A percentile compares a stretch with the other conserved stretches of the same genome.
phyloP scores from a whole-genome alignment of 179 eudicot species.

The Carnegiea gigantea region DNA sequence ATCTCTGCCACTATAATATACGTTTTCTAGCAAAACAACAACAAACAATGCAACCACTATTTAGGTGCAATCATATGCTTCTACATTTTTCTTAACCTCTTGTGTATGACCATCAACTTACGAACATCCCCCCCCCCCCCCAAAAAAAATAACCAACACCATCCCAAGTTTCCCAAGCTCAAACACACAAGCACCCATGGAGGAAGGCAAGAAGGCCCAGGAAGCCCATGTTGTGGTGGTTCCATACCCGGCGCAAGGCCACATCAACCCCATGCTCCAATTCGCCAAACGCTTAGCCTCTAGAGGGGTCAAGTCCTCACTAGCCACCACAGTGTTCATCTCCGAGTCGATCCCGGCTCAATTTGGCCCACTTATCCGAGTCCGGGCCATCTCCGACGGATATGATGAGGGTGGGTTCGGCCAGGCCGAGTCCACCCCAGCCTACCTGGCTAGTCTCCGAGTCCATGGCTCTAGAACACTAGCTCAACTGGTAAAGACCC shows the following conservation, averaged over 20 bases:
- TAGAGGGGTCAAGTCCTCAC: slow-evolving; percentile 34
- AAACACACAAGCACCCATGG: slow-evolving; percentile 9
- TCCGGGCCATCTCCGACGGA: slow-evolving; percentile 45
- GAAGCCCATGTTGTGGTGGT: slow-evolving; percentile 32
- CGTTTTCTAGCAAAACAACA: too few relatives aligned
- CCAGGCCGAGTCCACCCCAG: slow-evolving; percentile 26
- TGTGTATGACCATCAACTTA: too few relatives aligned
- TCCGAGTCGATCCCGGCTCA: slow-evolving; percentile 24
- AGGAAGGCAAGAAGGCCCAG: neutral
- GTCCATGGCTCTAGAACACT: slow-evolving; percentile 27
- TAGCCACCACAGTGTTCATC: slow-evolving; percentile 28
- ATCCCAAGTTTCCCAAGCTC: neutral
- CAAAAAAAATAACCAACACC: neutral
- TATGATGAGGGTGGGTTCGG: slow-evolving; percentile 35
- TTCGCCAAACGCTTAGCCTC: slow-evolving; percentile 42
- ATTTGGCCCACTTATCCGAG: slow-evolving; percentile 25
- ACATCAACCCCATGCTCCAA: slow-evolving; percentile 50
- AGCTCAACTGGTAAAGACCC: slow-evolving; percentile 23
- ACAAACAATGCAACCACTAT: too few relatives aligned
- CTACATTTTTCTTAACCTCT: too few relatives aligned
- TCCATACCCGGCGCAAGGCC: slow-evolving; percentile 49
- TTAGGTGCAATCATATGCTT: too few relatives aligned
- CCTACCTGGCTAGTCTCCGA: slow-evolving; percentile 31
- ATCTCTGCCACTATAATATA: too few relatives aligned
- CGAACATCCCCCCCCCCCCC: too few relatives aligned